Percentiles rank a stretch among this genome's conserved stretches.
These are phyloP conservation scores for Nigrospora sphaerica DNA, from an alignment of 2,329 filamentous ascomycete genomes.

Conservation along the genomic window DNA sequence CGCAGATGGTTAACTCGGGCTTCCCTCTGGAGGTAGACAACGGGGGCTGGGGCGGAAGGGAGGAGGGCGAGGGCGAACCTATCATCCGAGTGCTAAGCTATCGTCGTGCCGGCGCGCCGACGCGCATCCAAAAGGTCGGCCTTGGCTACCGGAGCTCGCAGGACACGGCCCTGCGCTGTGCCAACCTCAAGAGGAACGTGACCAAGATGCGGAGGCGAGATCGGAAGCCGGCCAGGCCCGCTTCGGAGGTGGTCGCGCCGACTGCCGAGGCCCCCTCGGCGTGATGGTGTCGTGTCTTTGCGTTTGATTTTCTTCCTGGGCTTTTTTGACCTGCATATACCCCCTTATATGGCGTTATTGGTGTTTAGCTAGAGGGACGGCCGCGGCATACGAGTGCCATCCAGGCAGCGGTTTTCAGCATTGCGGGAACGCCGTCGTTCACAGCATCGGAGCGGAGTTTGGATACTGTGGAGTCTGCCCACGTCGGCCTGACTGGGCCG, in stretches of 20 bases:
- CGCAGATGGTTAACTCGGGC: not conserved
- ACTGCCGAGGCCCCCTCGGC: not conserved
- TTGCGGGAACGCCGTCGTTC: too few relatives aligned
- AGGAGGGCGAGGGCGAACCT: not conserved
- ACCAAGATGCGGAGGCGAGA: conserved; percentile 1
- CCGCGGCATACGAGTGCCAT: too few relatives aligned
- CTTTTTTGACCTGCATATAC: conserved; percentile 1
- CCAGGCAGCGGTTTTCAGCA: too few relatives aligned
- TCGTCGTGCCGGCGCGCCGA: not conserved
- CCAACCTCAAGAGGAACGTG: not conserved
- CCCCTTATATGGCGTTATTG: not conserved
- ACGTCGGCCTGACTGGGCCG: not conserved
- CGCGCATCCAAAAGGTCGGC: conserved; percentile 1
- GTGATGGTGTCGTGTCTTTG: not conserved
- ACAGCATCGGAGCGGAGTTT: too few relatives aligned
- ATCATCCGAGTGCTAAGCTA: conserved; percentile 1
- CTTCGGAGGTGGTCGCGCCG: not conserved
- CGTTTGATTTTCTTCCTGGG: not conserved
- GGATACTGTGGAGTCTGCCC: too few relatives aligned
- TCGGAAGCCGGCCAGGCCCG: not conserved
- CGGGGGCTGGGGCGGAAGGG: not conserved
- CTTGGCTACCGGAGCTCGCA: not conserved
- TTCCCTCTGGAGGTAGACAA: not conserved
- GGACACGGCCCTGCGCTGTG: conserved; percentile 1
- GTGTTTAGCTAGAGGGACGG: not conserved